A percentile compares a stretch with the other conserved stretches of the same genome.
Conservation (phyloP, 2,329 filamentous ascomycete species). For the Xylaria sp. region DNA sequence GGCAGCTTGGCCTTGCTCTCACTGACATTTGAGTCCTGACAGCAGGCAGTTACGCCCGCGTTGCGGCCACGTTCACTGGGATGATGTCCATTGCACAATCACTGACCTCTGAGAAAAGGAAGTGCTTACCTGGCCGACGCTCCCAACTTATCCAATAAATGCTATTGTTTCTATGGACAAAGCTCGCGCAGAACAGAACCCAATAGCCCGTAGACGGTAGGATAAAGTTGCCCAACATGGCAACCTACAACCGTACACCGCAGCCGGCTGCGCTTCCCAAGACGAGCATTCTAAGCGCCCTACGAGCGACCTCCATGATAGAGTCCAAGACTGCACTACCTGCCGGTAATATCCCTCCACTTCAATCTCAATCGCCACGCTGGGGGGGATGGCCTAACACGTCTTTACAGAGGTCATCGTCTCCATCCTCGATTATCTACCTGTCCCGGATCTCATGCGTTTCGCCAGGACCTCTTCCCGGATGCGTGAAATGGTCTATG, state of each 20-base stretch:
- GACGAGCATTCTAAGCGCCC: conserved; percentile 74
- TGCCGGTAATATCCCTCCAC: conserved; percentile 67
- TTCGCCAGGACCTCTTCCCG: conserved; percentile 86
- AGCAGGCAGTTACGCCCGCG: not conserved
- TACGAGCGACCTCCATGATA: conserved; percentile 84
- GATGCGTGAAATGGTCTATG: conserved; percentile 98
- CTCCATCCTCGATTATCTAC: conserved; percentile 87
- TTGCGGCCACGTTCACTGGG: not conserved
- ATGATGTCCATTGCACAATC: conserved; percentile 8
- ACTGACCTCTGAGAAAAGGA: not conserved
- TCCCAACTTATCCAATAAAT: not conserved
- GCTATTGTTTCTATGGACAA: conserved; percentile 22
- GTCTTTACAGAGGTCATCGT: conserved; percentile 78
- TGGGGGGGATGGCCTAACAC: conserved; percentile 21
- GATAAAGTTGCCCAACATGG: conserved; percentile 42
- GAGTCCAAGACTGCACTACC: conserved; percentile 82
- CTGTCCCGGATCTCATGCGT: conserved; percentile 83
- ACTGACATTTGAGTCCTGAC: not conserved
- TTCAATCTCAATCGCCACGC: conserved; percentile 1
- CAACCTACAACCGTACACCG: conserved; percentile 53
- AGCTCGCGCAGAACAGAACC: not conserved
- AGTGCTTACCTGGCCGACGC: not conserved
- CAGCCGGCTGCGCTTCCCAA: conserved; percentile 50
- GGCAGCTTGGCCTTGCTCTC: not conserved
- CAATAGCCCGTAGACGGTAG: conserved; percentile 7